Evolutionary conservation across 495 filamentous ascomycete genomes (phyloP).

Genomic region (Massariosphaeria phaeospora): DNA sequence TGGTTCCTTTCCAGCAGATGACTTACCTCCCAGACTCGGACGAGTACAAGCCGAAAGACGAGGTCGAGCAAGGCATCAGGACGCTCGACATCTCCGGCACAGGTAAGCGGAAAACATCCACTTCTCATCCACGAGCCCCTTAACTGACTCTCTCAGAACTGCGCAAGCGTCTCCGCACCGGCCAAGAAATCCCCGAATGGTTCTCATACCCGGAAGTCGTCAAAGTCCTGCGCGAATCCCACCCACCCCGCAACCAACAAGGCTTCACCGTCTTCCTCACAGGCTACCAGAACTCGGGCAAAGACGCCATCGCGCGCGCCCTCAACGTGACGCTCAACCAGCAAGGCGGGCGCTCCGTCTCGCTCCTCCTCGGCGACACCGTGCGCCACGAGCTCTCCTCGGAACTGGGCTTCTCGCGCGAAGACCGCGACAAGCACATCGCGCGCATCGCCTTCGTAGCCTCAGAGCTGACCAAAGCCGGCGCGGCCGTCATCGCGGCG

Average conservation of each 20-base stretch:
- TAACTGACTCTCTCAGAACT: conserved; percentile 57
- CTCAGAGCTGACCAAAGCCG: conserved; percentile 84
- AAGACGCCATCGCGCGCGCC: conserved; percentile 91
- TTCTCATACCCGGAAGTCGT: conserved; percentile 99
- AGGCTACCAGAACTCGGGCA: conserved; percentile 92
- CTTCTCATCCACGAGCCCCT: not conserved
- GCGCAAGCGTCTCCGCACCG: conserved; percentile 79
- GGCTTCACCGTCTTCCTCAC: conserved; percentile 98
- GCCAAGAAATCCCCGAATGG: conserved; percentile 94
- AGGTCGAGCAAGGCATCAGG: conserved; percentile 75
- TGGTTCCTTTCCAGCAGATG: conserved; percentile 99
- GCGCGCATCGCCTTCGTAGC: conserved; percentile 95
- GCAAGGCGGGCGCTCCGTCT: conserved; percentile 91
- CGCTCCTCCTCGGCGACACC: conserved; percentile 89
- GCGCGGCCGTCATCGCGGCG: conserved; percentile 91
- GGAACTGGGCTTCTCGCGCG: conserved; percentile 88
- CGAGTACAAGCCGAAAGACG: conserved; percentile 88
- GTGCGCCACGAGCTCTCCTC: conserved; percentile 89
- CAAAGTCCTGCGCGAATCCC: conserved; percentile 87
- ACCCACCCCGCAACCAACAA: conserved; percentile 80
- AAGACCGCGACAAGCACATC: conserved; percentile 94
- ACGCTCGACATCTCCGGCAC: conserved; percentile 97
- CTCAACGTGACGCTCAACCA: conserved; percentile 97
- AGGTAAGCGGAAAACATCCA: conserved; percentile 27
- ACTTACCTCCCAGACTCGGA: conserved; percentile 96